Base-by-base conservation (phyloP, 2,329 filamentous ascomycete species). In the Dactylellina cionopaga region DNA sequence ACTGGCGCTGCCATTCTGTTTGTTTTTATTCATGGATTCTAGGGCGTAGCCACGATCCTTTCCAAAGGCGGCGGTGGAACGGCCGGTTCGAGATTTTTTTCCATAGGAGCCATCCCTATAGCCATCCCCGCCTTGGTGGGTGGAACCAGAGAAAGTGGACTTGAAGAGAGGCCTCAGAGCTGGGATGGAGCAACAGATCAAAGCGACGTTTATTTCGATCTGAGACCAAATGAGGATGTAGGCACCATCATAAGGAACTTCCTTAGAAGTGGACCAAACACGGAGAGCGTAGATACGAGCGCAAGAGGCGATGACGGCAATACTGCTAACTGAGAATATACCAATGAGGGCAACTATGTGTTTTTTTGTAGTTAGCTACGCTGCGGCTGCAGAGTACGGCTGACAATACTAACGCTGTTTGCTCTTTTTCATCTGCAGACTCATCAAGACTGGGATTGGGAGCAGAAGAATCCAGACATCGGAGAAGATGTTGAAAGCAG, bases 371-470 rank as follows among this genome's bases (percentile, higher is more conserved):
- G 13, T 66, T 54, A 66, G 64, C 22, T 15, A 17, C 17, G n/a
- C n/a, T 9, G 11, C n/a, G n/a, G n/a, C 7, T 35, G 33, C 17
- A 11, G 41, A 22, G 17, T 17, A n/a, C 17, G 27, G 3, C 31
- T 2, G 15, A 31, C 4, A 0, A 27, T 10, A 56, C 68, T 60
- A 60, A 75, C 75, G 46, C 62, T 69, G 84, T 9, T 77, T 75
- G 3, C 80, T 80, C 47, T 29, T 41, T 49, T 59, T 64, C 65
- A 85, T 78, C 55, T 84, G 82, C 44, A 84, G 81, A 15, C 78
- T 75, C 79, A 83, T 82, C 10, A 85, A 80, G 13, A 82, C 82
- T 29, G 81, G 80, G 66, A 86, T 80, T 0, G 84, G 84, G 37
- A 86, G 76, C 15, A 80, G 29, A 35, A 85, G 76, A 39, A 86